These are phyloP conservation scores for Zymoseptoria tritici DNA, from an alignment of 2,329 filamentous ascomycete genomes.

Conservation along the genomic window DNA sequence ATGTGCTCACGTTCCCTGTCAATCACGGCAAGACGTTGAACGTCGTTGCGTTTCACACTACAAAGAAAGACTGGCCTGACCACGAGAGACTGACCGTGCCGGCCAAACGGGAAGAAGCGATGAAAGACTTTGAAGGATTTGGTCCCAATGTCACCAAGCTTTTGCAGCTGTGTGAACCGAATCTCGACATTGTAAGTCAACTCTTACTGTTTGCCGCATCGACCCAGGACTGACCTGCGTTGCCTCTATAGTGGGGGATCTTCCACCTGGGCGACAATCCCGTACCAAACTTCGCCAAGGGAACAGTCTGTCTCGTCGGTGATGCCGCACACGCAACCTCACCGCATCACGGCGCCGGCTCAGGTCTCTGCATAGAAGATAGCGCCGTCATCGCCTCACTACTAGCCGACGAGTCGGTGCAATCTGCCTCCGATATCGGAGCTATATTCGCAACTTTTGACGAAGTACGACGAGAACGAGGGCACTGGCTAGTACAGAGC, in stretches of 20 bases:
- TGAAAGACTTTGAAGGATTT: conserved; percentile 21
- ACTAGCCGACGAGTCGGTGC: conserved; percentile 16
- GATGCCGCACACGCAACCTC: conserved; percentile 38
- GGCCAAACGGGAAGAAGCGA: conserved; percentile 18
- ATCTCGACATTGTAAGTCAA: conserved; percentile 14
- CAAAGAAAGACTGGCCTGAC: conserved; percentile 19
- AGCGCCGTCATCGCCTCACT: conserved; percentile 23
- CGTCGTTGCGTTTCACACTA: conserved; percentile 23
- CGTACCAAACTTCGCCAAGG: conserved; percentile 29
- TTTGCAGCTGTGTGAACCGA: conserved; percentile 19
- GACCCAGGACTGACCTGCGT: background rate
- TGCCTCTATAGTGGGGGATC: conserved; percentile 31
- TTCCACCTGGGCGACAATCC: conserved; percentile 35
- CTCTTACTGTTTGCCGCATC: too few species aligned
- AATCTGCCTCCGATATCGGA: conserved; percentile 18
- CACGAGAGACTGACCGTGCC: conserved; percentile 16
- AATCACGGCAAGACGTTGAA: conserved; percentile 23
- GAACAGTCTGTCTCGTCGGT: conserved; percentile 31
- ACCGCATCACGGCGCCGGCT: conserved; percentile 35
- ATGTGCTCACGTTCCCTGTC: conserved; percentile 52
- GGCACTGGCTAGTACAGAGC: conserved; percentile 39
- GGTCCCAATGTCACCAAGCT: conserved; percentile 19
- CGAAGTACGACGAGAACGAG: conserved; percentile 33
- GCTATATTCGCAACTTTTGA: conserved; percentile 36
- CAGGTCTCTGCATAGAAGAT: conserved; percentile 27